Evolutionary conservation across 192 early-diverging fungal genomes (phyloP), one percentile per base, ranked within the genome.

Genomic region (Coemansia umbellata): DNA sequence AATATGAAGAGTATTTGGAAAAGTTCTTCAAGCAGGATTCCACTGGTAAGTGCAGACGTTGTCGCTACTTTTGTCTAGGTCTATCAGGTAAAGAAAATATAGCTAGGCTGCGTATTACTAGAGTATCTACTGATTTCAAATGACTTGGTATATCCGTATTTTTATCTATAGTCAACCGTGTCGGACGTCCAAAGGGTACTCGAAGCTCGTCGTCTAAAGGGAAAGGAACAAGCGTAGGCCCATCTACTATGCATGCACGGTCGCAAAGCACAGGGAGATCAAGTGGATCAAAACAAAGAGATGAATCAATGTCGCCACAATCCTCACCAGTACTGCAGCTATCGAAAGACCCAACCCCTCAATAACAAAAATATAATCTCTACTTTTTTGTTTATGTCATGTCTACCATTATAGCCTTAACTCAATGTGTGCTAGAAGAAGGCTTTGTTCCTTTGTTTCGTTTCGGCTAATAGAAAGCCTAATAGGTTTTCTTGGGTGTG

Each of bases 11-110:
- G 51, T 77, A 77, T 28, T 47, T 77, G 26, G 66, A 77, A 0
- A 53, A 65, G 37, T 77, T 77, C 32, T 70, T 70, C 37, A 53
- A 55, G 40, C 74, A 77, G 37, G 74, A 77, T 6, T 65, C 61
- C 8, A 65, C 74, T 7, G 69, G 69, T 65, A 71, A 50, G 68
- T 53, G 1, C 5, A 6, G 13, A 15, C 23, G 17, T 14, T 31
- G n/a, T n/a, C n/a, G n/a, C n/a, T n/a, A n/a, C n/a, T n/a, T n/a
- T n/a, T n/a, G n/a, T n/a, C n/a, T n/a, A n/a, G n/a, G n/a, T n/a
- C n/a, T n/a, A n/a, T n/a, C n/a, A n/a, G n/a, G n/a, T n/a, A n/a
- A n/a, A n/a, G n/a, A n/a, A n/a, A n/a, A n/a, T n/a, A n/a, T n/a
- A n/a, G n/a, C n/a, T n/a, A n/a, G n/a, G n/a, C n/a, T n/a, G n/a